phyloP scores from a whole-genome alignment of 2,329 filamentous ascomycete genomes.

The Aspergillus eucalypticola region DNA sequence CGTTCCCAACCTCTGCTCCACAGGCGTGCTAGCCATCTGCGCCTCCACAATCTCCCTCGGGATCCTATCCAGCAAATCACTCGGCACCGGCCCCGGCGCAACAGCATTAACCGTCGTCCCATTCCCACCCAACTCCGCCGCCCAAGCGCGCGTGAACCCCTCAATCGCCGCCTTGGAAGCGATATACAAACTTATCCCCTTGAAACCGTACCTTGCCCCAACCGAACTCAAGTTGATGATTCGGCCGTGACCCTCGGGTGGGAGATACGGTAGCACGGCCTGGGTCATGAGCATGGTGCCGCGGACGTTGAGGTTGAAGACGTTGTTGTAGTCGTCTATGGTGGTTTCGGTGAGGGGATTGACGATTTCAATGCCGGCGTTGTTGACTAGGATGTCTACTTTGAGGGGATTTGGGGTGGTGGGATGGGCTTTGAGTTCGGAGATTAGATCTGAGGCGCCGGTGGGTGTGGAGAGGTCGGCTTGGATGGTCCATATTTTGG shows the following conservation, averaged over 20 bases:
- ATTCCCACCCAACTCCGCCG: slow-evolving; percentile 56
- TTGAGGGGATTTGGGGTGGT: neutral
- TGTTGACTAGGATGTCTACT: slow-evolving; percentile 14
- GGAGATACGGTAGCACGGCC: slow-evolving; percentile 8
- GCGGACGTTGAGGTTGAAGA: slow-evolving; percentile 13
- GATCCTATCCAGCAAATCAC: slow-evolving; percentile 58
- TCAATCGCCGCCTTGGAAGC: slow-evolving; percentile 63
- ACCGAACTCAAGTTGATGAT: slow-evolving; percentile 11
- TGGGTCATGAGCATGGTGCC: slow-evolving; percentile 7
- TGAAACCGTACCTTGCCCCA: slow-evolving; percentile 51
- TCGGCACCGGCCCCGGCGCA: slow-evolving; percentile 60
- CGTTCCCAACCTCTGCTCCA: slow-evolving; percentile 1
- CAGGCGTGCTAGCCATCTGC: slow-evolving; percentile 43
- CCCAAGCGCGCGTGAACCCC: slow-evolving; percentile 60
- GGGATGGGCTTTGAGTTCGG: neutral
- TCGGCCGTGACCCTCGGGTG: neutral
- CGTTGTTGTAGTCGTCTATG: neutral
- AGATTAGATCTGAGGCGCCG: neutral
- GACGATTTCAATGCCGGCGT: neutral
- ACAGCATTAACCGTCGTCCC: slow-evolving; percentile 64
- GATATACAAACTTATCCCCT: slow-evolving; percentile 53
- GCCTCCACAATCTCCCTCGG: slow-evolving; percentile 45
- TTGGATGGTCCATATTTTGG: neutral
- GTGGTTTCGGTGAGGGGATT: neutral
- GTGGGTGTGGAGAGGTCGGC: slow-evolving; percentile 2